phyloP scores from a whole-genome alignment of 2,329 filamentous ascomycete genomes.

The Macrophomina pseudophaseolina region DNA sequence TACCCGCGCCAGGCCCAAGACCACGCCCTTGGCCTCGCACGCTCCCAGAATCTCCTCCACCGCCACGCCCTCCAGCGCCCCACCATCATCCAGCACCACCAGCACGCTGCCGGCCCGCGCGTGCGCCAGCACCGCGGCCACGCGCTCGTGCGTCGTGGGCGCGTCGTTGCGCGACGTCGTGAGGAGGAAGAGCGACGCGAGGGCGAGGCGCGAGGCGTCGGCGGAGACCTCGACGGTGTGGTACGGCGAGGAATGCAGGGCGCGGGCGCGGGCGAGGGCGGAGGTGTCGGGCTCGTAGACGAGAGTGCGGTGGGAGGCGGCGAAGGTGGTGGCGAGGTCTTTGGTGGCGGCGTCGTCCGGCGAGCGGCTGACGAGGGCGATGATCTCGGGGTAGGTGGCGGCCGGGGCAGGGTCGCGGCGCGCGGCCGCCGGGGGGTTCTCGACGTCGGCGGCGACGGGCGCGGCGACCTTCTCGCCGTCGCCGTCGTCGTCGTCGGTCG shows the following conservation, averaged over 20 bases:
- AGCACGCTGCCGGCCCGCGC: not conserved
- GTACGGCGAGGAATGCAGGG: not conserved
- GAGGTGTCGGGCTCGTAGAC: not conserved
- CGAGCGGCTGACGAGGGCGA: not conserved
- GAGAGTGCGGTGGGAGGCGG: slow-evolving; percentile 6
- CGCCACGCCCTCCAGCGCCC: not conserved
- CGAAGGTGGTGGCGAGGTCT: not conserved
- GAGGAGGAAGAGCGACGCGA: slow-evolving; percentile 3
- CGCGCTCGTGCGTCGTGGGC: not conserved
- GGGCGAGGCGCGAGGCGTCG: not conserved
- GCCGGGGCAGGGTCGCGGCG: not conserved
- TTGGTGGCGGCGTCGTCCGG: not conserved
- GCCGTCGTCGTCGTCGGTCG: slow-evolving; percentile 15
- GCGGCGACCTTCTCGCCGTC: not conserved
- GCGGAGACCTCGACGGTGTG: not conserved
- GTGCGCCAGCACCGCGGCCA: not conserved
- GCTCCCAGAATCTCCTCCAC: not conserved
- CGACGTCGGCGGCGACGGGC: not conserved
- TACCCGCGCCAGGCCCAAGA: slow-evolving; percentile 27
- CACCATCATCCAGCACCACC: not conserved
- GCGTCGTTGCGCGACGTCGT: not conserved
- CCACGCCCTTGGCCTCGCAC: not conserved
- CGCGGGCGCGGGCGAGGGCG: not conserved
- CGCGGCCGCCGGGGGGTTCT: not conserved
- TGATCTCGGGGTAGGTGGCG: not conserved